Conservation (phyloP, 257 asterid species). For the Solanum stenotomum region DNA sequence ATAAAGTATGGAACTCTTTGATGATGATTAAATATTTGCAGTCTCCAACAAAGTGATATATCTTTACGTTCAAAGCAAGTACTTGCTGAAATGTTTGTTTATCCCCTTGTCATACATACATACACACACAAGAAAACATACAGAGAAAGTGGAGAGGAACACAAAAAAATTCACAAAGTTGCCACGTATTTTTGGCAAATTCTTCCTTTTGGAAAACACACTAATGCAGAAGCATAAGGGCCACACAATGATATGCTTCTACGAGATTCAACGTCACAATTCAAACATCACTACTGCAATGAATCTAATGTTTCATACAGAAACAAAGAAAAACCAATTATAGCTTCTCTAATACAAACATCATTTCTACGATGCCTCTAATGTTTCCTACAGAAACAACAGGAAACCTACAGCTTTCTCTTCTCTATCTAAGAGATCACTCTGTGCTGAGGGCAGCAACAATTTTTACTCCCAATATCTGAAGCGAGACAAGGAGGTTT, state of each 20-base stretch:
- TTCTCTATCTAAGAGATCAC: background rate
- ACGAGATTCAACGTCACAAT: background rate
- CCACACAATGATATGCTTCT: background rate
- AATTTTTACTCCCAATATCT: conserved; percentile 61
- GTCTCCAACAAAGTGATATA: background rate
- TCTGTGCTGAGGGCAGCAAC: conserved; percentile 26
- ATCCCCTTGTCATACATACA: too few relatives aligned
- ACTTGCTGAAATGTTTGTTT: background rate
- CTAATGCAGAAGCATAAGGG: background rate
- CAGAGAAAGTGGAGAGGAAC: background rate
- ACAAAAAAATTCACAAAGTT: background rate
- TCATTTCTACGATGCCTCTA: background rate
- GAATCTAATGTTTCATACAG: background rate
- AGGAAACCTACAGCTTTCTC: background rate
- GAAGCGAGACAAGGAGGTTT: conserved; percentile 76
- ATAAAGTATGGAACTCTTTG: background rate
- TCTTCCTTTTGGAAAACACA: background rate
- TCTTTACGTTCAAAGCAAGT: background rate
- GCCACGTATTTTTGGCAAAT: background rate
- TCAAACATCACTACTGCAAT: background rate
- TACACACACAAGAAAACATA: too few relatives aligned
- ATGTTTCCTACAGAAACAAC: background rate
- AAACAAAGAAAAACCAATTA: background rate
- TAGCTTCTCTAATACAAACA: background rate
- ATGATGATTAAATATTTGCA: background rate